Percentiles rank a stretch among this genome's conserved stretches.
phyloP scores from a whole-genome alignment of 768 basidiomycete genomes.

The Tulasnella calospora region DNA sequence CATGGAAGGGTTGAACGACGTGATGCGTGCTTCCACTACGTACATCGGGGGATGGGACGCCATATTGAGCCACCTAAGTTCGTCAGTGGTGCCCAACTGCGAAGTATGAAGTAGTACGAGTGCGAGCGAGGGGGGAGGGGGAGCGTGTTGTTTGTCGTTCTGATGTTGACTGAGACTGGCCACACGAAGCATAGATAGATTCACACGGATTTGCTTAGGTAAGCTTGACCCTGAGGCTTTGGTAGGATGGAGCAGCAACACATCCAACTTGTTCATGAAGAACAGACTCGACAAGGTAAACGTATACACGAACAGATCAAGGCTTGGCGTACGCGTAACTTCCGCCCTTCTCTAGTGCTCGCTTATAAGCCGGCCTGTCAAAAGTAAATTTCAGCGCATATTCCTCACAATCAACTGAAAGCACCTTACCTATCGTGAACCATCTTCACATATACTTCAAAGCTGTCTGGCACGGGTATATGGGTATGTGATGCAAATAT shows the following conservation, averaged over 20 bases:
- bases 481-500: neutral
- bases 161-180: neutral
- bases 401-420: conserved; percentile 18
- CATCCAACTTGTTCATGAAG: too few species aligned
- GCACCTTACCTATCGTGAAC: conserved; percentile 41
- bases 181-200: neutral
- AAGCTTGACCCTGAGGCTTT: neutral
- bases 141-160: conserved; percentile 7
- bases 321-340: conserved; percentile 30
- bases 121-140: neutral
- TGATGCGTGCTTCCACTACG: neutral
- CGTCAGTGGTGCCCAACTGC: neutral
- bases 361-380: conserved; percentile 37
- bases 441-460: conserved; percentile 38
- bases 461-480: conserved; percentile 18
- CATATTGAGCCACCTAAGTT: neutral
- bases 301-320: neutral
- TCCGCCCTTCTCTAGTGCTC: conserved; percentile 36
- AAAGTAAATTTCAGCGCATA: conserved; percentile 1
- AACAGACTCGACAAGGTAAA: too few species aligned
- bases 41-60: conserved; percentile 7
- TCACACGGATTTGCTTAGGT: neutral
- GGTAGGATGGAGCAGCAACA: too few species aligned
- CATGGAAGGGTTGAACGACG: neutral
- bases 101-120: neutral